phyloP scores from a whole-genome alignment of 2,329 filamentous ascomycete species.

The Colletotrichum nymphaeae region DNA sequence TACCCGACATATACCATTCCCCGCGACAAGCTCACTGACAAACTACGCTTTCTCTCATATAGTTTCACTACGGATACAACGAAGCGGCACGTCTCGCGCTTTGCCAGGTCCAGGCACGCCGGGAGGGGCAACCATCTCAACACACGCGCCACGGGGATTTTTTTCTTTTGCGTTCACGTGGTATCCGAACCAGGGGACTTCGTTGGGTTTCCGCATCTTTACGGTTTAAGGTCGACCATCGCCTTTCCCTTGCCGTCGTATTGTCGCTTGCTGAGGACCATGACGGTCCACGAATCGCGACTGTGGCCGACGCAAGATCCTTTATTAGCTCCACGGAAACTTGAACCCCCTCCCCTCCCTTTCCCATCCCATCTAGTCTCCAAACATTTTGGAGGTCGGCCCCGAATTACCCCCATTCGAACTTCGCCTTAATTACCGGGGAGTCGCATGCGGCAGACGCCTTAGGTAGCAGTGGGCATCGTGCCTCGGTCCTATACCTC shows the following conservation, averaged over 20 bases:
- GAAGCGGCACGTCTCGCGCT: constrained; percentile 10
- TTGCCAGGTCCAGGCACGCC: constrained; percentile 29
- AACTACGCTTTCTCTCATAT: background rate
- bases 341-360: background rate
- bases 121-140: constrained; percentile 20
- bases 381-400: constrained; percentile 3
- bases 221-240: background rate
- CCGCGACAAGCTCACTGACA: constrained; percentile 15
- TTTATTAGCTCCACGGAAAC: background rate
- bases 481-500: constrained; percentile 18
- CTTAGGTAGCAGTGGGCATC: background rate
- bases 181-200: constrained; percentile 4
- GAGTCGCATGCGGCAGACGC: background rate
- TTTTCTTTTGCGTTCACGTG: constrained; percentile 30
- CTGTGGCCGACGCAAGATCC: constrained; percentile 13
- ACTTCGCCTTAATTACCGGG: background rate
- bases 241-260: constrained; percentile 8
- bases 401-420: background rate
- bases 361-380: background rate
- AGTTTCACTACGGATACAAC: background rate
- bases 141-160: constrained; percentile 5
- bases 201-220: background rate
- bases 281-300: constrained; percentile 31
- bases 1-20: constrained; percentile 27
- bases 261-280: constrained; percentile 4